Evolutionary conservation across 306 rosid genomes (phyloP), one percentile per base, ranked within the genome.

Genomic region (Cucurbita ficifolia): DNA sequence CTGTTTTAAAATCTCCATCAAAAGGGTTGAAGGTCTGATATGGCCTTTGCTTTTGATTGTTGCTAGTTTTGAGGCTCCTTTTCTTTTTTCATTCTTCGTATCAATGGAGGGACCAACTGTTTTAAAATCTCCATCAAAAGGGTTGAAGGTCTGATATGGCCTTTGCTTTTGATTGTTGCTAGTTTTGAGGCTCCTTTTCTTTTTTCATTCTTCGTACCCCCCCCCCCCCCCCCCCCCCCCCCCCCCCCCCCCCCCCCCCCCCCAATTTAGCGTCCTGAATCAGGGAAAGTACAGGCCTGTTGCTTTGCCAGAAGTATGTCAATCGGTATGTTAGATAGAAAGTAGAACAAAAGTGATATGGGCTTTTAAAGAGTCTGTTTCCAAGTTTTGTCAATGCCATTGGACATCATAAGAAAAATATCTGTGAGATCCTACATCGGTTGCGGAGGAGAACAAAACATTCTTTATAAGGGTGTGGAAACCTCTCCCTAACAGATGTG

Each of bases 41-140:
- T 46, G 40, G 40, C 55, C 39, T 21, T 67, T 46, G 53, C 52
- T 4, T 36, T 40, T 39, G 50, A 63, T 63, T 50, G 29, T 65
- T 40, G 52, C 72, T 43, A 18, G 52, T 19, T 65, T 65, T 39
- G 18, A 18, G 10, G 14, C 72, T 10, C 10, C 21, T 65, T 19
- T 43, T 65, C 6, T 60, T 35, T 33, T 59, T 19, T 7, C 35
- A 14, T 64, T 40, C 68, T 12, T 63, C n/a, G 40, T 77, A 79
- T 75, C 87, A 12, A 70, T 76, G 74, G 93, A 92, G 74, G 84
- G 87, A 78, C 79, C 91, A 33, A 68, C 80, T 78, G 81, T 74
- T 79, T 65, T 82, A 57, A 88, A 84, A 85, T 88, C 98, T 70
- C 90, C 96, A 29, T 86, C 95, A 10, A 93, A 81, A 90, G 85